A percentile compares a stretch with the other conserved stretches of the same genome.
Conservation (phyloP, 345 rosid genomes). For the Theobroma cacao region DNA sequence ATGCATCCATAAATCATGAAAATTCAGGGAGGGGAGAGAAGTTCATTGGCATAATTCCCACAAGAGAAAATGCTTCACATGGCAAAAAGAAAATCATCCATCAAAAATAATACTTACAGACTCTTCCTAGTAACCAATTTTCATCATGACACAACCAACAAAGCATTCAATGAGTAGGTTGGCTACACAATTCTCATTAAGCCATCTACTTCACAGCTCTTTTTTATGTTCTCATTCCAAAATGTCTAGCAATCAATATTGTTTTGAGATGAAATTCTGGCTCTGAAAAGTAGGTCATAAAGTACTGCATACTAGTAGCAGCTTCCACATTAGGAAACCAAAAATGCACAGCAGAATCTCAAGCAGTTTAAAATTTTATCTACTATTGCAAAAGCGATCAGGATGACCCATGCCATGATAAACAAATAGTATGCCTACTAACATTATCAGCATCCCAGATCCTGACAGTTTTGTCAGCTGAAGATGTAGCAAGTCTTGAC, state of each 20-base stretch:
- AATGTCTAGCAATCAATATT: neutral
- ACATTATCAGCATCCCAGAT: slow-evolving; percentile 71
- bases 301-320: neutral
- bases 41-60: neutral
- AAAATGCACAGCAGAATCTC: neutral
- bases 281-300: neutral
- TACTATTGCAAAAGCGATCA: slow-evolving; percentile 2
- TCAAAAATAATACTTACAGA: neutral
- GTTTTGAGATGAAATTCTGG: neutral
- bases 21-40: neutral
- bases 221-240: neutral
- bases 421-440: slow-evolving; percentile 19
- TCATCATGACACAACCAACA: neutral
- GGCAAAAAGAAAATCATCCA: neutral
- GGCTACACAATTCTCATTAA: neutral
- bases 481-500: slow-evolving; percentile 60
- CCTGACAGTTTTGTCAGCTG: slow-evolving; percentile 70
- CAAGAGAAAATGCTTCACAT: neutral
- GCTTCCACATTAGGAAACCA: neutral
- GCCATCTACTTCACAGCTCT: neutral
- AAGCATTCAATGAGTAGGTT: neutral
- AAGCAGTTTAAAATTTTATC: neutral
- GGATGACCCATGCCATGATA: neutral
- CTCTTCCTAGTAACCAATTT: neutral
- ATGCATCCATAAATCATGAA: slow-evolving; percentile 1